A percentile compares a stretch with the other conserved stretches of the same genome.
These are phyloP conservation scores for Heritiera littoralis DNA, from an alignment of 345 rosid genomes.

Conservation along the genomic window DNA sequence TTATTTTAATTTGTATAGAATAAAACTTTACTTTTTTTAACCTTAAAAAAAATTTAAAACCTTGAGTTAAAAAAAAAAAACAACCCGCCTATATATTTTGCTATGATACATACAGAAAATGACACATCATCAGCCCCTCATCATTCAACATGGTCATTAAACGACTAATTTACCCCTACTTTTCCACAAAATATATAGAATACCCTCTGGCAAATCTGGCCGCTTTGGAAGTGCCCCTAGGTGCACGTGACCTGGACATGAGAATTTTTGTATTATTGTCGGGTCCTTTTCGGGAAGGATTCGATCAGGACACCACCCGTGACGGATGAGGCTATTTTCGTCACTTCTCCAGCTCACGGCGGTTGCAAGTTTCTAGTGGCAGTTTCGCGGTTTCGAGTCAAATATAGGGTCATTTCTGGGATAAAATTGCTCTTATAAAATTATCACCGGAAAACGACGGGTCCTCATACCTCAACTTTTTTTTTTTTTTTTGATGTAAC, in stretches of 20 bases:
- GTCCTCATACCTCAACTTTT: neutral
- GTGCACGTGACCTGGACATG: conserved; percentile 42
- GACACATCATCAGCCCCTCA: conserved; percentile 17
- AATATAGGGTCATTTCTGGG: conserved; percentile 11
- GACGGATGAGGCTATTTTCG: conserved; percentile 28
- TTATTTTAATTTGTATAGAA: too few species aligned
- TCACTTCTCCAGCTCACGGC: conserved; percentile 20
- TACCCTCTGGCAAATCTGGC: conserved; percentile 7
- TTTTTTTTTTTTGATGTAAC: too few species aligned
- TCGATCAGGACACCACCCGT: conserved; percentile 32
- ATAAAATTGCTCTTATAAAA: neutral
- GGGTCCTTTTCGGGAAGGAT: conserved; percentile 42
- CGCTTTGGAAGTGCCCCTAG: conserved; percentile 7
- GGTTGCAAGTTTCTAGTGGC: neutral
- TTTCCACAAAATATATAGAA: neutral
- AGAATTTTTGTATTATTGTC: conserved; percentile 33
- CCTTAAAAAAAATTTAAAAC: too few species aligned
- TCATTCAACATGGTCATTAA: neutral
- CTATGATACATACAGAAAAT: conserved; percentile 4
- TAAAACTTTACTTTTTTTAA: too few species aligned
- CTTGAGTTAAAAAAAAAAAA: too few species aligned
- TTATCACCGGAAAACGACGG: conserved; percentile 13
- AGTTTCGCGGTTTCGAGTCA: neutral
- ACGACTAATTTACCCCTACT: neutral
- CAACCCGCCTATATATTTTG: neutral